Percentiles rank a stretch among this genome's conserved stretches.
phyloP scores from a whole-genome alignment of 192 early-diverging fungal genomes.

The Funneliformis geosporum region DNA sequence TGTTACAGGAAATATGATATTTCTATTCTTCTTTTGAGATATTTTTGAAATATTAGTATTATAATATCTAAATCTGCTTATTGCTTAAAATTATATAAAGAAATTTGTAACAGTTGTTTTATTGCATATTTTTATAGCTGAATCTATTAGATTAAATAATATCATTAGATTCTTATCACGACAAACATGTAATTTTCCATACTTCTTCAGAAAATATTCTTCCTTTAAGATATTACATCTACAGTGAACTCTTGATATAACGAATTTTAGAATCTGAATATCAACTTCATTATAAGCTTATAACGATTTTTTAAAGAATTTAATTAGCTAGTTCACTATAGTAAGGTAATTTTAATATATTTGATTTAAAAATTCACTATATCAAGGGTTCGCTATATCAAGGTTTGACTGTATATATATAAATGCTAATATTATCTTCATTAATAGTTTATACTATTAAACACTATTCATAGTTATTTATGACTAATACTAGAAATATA shows the following conservation, averaged over 20 bases:
- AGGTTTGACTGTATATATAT: too few relatives aligned
- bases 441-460: slow-evolving; percentile 10
- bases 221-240: not conserved
- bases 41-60: slow-evolving; percentile 7
- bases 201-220: slow-evolving; percentile 6
- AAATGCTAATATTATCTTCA: too few relatives aligned
- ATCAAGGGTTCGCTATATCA: too few relatives aligned
- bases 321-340: too few relatives aligned
- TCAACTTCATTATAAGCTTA: too few relatives aligned
- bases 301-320: too few relatives aligned
- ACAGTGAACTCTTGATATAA: too few relatives aligned
- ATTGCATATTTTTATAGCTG: not conserved
- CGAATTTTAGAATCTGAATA: too few relatives aligned
- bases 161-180: not conserved
- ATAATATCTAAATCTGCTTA: not conserved
- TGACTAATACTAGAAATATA: slow-evolving; percentile 13
- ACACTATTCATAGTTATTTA: not conserved
- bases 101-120: not conserved
- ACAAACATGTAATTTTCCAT: not conserved
- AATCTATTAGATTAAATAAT: not conserved
- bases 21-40: slow-evolving; percentile 1
- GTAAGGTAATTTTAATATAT: too few relatives aligned
- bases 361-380: too few relatives aligned
- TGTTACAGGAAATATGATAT: not conserved
- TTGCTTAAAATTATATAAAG: slow-evolving; percentile 4